Conservation (phyloP, 2,329 filamentous ascomycete genomes). For the Cladosporium halotolerans region DNA sequence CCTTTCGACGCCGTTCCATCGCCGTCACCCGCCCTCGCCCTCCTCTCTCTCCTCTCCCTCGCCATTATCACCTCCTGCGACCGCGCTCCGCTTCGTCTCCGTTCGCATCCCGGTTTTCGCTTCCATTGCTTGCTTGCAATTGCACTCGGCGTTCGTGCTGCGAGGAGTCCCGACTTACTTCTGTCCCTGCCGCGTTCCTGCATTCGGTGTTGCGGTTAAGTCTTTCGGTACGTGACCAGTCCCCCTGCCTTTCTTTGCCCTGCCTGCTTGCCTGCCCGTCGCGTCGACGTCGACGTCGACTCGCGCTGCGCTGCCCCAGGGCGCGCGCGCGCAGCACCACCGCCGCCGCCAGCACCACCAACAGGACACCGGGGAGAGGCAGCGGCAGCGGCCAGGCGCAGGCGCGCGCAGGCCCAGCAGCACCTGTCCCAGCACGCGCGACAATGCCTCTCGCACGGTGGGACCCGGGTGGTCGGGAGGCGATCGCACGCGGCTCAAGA, state of each 20-base stretch:
- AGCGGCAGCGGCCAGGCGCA: neutral
- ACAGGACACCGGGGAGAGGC: too few relatives aligned
- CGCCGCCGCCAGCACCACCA: too few relatives aligned
- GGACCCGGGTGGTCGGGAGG: slow-evolving; percentile 8
- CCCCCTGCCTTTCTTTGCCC: neutral
- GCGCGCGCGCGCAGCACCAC: too few relatives aligned
- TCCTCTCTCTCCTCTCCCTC: neutral
- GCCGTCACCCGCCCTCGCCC: neutral
- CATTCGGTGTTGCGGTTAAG: slow-evolving; percentile 7
- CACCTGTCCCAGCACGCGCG: slow-evolving; percentile 2
- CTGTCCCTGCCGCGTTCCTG: slow-evolving; percentile 11
- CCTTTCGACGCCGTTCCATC: neutral
- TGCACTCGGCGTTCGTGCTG: slow-evolving; percentile 2
- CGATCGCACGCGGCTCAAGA: slow-evolving; percentile 8
- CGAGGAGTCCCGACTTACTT: slow-evolving; percentile 1
- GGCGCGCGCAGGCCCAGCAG: neutral
- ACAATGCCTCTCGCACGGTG: slow-evolving; percentile 6
- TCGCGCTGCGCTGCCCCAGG: neutral
- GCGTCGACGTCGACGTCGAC: too few relatives aligned
- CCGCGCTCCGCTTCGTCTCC: neutral
- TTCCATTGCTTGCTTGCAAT: slow-evolving; percentile 10
- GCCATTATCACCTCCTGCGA: neutral
- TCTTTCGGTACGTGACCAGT: slow-evolving; percentile 1
- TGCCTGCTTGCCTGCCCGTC: neutral
- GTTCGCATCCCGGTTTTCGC: slow-evolving; percentile 11